Conservation (phyloP, 139 green algal genomes). For the Ettlia oleoabundans region DNA sequence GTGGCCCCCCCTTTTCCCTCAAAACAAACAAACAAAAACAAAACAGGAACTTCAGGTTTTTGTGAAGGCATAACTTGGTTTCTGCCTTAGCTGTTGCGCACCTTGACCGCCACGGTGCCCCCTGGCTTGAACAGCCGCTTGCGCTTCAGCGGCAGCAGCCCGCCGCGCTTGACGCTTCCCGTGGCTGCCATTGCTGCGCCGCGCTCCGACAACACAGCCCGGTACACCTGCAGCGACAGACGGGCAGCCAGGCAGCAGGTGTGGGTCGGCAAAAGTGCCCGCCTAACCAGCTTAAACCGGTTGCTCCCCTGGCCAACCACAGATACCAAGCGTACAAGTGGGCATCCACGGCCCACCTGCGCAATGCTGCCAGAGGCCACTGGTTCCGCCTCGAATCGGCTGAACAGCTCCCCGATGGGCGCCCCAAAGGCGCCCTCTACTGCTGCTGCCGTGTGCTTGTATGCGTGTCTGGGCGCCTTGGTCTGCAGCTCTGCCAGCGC, state of each 20-base stretch:
- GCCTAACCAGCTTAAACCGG: no score
- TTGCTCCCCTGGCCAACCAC: no score
- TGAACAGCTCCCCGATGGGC: conserved; percentile 83
- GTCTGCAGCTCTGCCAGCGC: conserved; percentile 75
- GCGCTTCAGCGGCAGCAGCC: conserved; percentile 45
- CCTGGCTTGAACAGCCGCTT: not conserved
- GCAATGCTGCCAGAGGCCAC: conserved; percentile 94
- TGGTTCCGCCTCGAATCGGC: conserved; percentile 80
- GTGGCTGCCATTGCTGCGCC: conserved; percentile 27
- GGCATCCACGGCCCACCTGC: conserved; percentile 57
- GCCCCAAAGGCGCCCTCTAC: conserved; percentile 77
- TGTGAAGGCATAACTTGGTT: not conserved
- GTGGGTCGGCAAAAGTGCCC: no score
- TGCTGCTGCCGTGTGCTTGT: conserved; percentile 51
- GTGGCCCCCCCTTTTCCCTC: no score
- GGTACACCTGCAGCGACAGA: no score
- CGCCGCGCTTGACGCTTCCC: conserved; percentile 5
- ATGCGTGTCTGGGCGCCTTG: conserved; percentile 77
- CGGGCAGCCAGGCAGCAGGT: no score
- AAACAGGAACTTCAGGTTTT: not conserved
- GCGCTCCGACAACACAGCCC: conserved; percentile 47
- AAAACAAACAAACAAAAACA: no score
- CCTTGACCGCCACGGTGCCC: conserved; percentile 73
- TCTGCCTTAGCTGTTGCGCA: conserved; percentile 77
- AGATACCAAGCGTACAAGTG: not conserved